phyloP scores from a whole-genome alignment of 495 filamentous ascomycete species.

The Hypoxylon rickii region DNA sequence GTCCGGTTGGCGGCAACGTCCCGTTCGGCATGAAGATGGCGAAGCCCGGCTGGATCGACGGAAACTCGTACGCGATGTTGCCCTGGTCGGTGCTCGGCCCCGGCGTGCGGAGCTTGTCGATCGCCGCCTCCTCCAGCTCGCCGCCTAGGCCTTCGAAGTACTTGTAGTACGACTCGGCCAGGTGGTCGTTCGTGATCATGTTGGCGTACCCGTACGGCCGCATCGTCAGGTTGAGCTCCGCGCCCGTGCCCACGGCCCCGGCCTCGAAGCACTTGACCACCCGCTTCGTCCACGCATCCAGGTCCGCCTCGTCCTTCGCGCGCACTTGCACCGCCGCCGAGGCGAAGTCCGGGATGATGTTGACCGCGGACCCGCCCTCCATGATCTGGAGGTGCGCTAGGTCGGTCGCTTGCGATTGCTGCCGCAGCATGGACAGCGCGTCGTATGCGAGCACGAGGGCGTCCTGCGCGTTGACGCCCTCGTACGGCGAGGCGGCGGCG shows the following conservation, averaged over 20 bases:
- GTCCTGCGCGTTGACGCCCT: conserved; percentile 67
- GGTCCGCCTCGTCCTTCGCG: conserved; percentile 51
- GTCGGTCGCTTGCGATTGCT: conserved; percentile 58
- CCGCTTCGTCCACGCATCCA: conserved; percentile 53
- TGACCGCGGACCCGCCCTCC: conserved; percentile 52
- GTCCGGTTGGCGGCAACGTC: too few relatives aligned
- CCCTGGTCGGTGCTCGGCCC: too few relatives aligned
- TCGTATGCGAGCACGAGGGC: conserved; percentile 66
- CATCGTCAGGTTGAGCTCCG: conserved; percentile 52
- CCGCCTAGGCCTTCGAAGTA: too few relatives aligned
- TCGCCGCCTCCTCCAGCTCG: too few relatives aligned
- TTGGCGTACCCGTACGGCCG: too few relatives aligned
- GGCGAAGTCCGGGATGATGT: conserved; percentile 61
- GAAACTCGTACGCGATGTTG: too few relatives aligned
- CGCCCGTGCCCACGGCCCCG: conserved; percentile 60
- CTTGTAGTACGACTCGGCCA: too few relatives aligned
- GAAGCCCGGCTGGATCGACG: too few relatives aligned
- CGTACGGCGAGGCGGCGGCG: conserved; percentile 67
- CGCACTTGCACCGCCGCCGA: conserved; percentile 60
- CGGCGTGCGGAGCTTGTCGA: too few relatives aligned
- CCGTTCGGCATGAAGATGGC: too few relatives aligned
- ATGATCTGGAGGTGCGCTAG: conserved; percentile 52
- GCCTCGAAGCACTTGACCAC: conserved; percentile 61
- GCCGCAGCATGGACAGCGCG: conserved; percentile 63
- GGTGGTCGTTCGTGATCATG: too few relatives aligned